Evolutionary conservation across 306 rosid species (phyloP), one percentile per base, ranked within the genome.

Genomic region (Quercus agrifolia): DNA sequence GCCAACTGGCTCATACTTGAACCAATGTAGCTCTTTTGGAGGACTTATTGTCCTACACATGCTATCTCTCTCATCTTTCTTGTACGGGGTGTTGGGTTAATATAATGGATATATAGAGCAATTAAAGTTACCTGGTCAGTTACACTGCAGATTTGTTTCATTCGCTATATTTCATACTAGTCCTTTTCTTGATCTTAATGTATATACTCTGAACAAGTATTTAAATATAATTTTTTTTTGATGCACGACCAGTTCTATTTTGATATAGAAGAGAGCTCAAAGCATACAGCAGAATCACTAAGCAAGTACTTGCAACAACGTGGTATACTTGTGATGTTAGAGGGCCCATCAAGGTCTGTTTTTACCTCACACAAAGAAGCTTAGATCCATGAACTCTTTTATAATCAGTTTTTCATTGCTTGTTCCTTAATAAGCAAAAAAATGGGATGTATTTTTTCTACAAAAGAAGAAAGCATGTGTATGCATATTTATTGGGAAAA

Each of bases 291-390:
- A 23, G 97, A 79, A 76, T 87, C 83, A 82, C 72, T 94, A 31
- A 19, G 74, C 81, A 87, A 89, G 81, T 82, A 85, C 70, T 41
- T 92, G 83, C 88, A 83, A 87, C 90, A 88, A 41, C 87, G 85
- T 33, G 94, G 94, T 28, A 79, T 92, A 72, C 91, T 84, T 66
- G 20, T 88, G 70, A 73, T 92, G 91, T 81, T 4, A 46, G 91
- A 73, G 76, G 78, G 82, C 83, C 68, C 89, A 44, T 77, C 92
- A 79, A 94, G 98, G 98, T 94, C 35, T 71, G 77, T 13, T 77
- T 77, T 85, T 73, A 6, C 63, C 58, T 59, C 46, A 73, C 77
- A 70, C 8, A 72, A 49, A 49, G 15, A 49, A 49, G 54, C 54
- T 46, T 46, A 46, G 54, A 46, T 46, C 54, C 54, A 46, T 46